Evolutionary conservation across 2,329 filamentous ascomycete genomes (phyloP), one percentile per base, ranked within the genome.

Genomic region (Neopestalotiopsis rosae): DNA sequence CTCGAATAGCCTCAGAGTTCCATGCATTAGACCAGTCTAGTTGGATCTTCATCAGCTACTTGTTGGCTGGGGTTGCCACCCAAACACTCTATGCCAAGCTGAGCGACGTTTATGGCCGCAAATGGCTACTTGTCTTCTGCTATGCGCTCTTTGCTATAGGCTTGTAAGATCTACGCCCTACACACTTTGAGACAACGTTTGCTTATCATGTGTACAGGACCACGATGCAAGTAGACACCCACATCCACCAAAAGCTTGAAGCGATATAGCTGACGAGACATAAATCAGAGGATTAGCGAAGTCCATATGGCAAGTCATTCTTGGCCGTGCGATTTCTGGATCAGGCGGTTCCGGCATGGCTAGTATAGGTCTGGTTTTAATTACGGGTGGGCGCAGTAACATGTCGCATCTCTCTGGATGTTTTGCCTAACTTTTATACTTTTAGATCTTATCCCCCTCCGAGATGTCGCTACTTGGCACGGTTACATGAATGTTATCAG

Each of bases 31-130:
- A 65, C 10, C 28, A 59, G 10, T 66, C 68, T 4, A 67, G 58
- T 42, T 69, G 68, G 68, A 42, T 69, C 7, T 67, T 69, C 24
- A 66, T 67, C 14, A 62, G 63, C 20, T 69, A 66, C 42, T 32
- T 62, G 2, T 64, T 69, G 4, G 58, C 68, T 20, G 68, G 68
- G 2, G 64, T 61, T 4, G 68, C 49, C 4, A 66, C 68, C 2
- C 68, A 69, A 20, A 63, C 68, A 10, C 20, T 69, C 30, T 87
- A 86, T 69, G 87, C 86, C 0, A 89, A 89, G 69, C 75, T 89
- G 12, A 88, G 86, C 70, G 86, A 89, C 72, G 85, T 89, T 17
- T 89, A 88, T 72, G 87, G 88, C 6, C 84, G 87, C 1, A 88
- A 87, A 69, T 74, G 76, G 0, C 78, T 89, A 7, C 76, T 90